Evolutionary conservation across 192 early-diverging fungal genomes (phyloP).

Genomic region (Geranomyces variabilis): DNA sequence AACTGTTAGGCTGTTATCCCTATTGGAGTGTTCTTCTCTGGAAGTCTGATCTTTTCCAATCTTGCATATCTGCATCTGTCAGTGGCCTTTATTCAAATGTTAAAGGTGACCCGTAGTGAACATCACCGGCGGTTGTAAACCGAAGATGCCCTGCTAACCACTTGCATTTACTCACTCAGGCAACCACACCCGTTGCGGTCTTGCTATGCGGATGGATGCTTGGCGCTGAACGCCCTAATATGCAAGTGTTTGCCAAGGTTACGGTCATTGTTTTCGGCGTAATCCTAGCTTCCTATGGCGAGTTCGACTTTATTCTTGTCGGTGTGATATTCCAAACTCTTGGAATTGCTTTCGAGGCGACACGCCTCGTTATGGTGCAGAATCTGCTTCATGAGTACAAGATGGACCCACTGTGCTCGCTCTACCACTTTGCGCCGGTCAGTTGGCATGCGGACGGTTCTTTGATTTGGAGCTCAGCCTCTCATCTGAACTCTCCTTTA

Average conservation of each 20-base stretch:
- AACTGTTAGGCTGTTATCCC: too few relatives aligned
- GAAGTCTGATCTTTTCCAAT: constrained; percentile 38
- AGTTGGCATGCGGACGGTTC: not conserved
- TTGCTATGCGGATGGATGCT: constrained; percentile 23
- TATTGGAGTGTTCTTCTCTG: constrained; percentile 38
- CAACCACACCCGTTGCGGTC: constrained; percentile 41
- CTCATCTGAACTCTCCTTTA: too few relatives aligned
- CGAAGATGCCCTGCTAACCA: not conserved
- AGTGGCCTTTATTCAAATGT: constrained; percentile 47
- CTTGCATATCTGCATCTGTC: constrained; percentile 43
- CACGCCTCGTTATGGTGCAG: constrained; percentile 39
- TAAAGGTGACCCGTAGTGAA: constrained; percentile 31
- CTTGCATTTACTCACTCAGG: constrained; percentile 17
- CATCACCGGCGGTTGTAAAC: not conserved
- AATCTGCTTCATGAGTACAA: constrained; percentile 39
- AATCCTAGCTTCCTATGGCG: constrained; percentile 38
- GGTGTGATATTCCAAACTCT: constrained; percentile 32
- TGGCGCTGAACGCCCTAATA: constrained; percentile 15
- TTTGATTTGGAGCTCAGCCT: constrained; percentile 11
- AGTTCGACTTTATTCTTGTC: constrained; percentile 36
- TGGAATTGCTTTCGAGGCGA: constrained; percentile 36
- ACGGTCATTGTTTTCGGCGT: constrained; percentile 39
- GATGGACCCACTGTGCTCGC: constrained; percentile 39
- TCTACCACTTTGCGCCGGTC: constrained; percentile 47
- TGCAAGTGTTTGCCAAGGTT: constrained; percentile 23